A percentile compares a stretch with the other conserved stretches of the same genome.
phyloP scores from a whole-genome alignment of 2,329 filamentous ascomycete species.

The Cladosporium colombiae region DNA sequence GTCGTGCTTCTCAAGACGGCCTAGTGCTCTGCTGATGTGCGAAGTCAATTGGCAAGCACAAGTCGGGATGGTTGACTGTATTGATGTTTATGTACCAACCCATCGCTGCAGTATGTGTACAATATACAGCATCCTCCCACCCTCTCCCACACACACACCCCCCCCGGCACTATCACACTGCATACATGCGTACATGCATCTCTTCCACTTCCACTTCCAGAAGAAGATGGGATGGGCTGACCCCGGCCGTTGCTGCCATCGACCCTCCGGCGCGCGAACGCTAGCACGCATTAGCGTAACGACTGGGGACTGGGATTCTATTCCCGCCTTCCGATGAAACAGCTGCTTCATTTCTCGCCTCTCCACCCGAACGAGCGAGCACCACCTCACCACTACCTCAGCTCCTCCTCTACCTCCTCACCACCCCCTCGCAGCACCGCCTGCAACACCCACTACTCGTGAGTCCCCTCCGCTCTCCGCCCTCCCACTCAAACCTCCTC shows the following conservation, averaged over 20 bases:
- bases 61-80: neutral
- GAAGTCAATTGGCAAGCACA: neutral
- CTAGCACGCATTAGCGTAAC: conserved; percentile 19
- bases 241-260: conserved; percentile 17
- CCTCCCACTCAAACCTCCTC: neutral
- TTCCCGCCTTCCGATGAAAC: conserved; percentile 14
- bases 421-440: conserved; percentile 11
- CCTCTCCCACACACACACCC: neutral
- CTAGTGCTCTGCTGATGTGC: neutral
- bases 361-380: conserved; percentile 12
- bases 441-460: conserved; percentile 6
- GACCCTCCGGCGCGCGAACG: conserved; percentile 10
- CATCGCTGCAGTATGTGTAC: neutral
- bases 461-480: neutral
- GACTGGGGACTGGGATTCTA: conserved; percentile 11
- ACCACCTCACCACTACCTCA: conserved; percentile 7
- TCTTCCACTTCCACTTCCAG: conserved; percentile 16
- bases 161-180: conserved; percentile 1
- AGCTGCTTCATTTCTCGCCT: conserved; percentile 20
- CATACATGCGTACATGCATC: conserved; percentile 1
- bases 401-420: conserved; percentile 4
- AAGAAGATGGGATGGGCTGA: conserved; percentile 12
- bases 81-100: neutral
- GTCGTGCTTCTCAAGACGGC: neutral
- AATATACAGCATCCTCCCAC: neutral